Percentiles rank a stretch among this genome's conserved stretches.
These are phyloP conservation scores for Mycosphaerella sp. DNA, from an alignment of 2,329 filamentous ascomycete species.

Conservation along the genomic window DNA sequence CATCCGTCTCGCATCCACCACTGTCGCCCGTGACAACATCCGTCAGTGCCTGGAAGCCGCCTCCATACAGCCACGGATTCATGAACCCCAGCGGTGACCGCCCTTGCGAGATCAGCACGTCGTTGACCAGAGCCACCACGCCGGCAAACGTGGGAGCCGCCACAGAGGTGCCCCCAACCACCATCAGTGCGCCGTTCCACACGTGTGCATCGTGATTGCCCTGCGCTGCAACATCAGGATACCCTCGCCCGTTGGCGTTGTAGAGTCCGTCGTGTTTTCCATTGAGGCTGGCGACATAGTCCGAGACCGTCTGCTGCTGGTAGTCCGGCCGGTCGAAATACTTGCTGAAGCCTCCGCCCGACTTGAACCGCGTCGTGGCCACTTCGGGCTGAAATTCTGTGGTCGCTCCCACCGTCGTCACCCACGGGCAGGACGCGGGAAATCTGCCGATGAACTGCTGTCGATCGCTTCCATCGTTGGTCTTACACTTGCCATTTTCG, in stretches of 20 bases:
- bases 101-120: slow-evolving; percentile 49
- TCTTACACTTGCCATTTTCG: slow-evolving; percentile 39
- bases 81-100: slow-evolving; percentile 51
- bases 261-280: slow-evolving; percentile 40
- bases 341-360: slow-evolving; percentile 44
- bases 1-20: slow-evolving; percentile 23
- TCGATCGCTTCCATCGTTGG: slow-evolving; percentile 42
- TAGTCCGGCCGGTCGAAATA: slow-evolving; percentile 42
- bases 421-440: slow-evolving; percentile 45
- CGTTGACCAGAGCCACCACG: slow-evolving; percentile 57
- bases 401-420: slow-evolving; percentile 46
- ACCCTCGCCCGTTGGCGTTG: slow-evolving; percentile 41
- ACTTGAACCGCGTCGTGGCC: slow-evolving; percentile 50
- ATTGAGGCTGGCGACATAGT: slow-evolving; percentile 40
- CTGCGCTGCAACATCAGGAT: slow-evolving; percentile 47
- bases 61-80: slow-evolving; percentile 54
- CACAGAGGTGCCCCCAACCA: slow-evolving; percentile 46
- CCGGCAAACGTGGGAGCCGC: slow-evolving; percentile 54
- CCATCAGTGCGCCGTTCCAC: slow-evolving; percentile 37
- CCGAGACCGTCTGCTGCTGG: slow-evolving; percentile 38
- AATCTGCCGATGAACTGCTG: slow-evolving; percentile 42
- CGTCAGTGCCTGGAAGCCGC: slow-evolving; percentile 44
- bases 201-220: slow-evolving; percentile 40
- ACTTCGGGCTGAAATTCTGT: slow-evolving; percentile 41
- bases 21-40: slow-evolving; percentile 40